Evolutionary conservation across 805 yeast genomes (phyloP), one percentile per base, ranked within the genome.

Genomic region (Candida cerambycidarum): DNA sequence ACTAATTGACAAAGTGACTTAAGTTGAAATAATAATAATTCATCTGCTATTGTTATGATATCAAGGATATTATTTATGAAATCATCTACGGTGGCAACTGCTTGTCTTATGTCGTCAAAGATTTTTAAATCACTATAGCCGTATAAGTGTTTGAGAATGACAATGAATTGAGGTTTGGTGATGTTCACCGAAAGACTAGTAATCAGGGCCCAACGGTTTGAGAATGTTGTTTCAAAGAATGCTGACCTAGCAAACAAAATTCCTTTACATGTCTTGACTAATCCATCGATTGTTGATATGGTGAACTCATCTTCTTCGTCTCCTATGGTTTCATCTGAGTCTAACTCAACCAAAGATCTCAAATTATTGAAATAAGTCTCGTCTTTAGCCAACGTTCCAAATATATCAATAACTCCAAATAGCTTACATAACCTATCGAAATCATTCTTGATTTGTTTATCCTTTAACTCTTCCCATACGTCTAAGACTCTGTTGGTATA

Each of bases 1-100:
- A 73, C 73, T 28, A 78, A 57, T 54, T 89, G 89, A 39, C 88
- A 76, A 27, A 79, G 61, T 32, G 77, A 74, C 45, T 81, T 81
- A 33, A 88, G 65, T 11, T 76, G 80, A 24, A 74, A 70, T 23
- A 87, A 53, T 50, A 85, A 58, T 7, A 89, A 58, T 51, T 82
- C 83, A 55, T 87, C 90, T 3, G 85, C 63, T 3, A 79, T 58
- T 40, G 76, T 80, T 42, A 86, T 67, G 25, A 85, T 55, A 10
- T 80, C 86, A 17, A 89, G 63, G 3, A 80, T 63, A 31, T 68
- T 56, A 43, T 76, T 77, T 15, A 83, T 69, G 44, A 82, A 80
- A 1, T 73, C 73, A 24, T 67, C 69, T 1, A 55, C 45, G n/a
- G 48, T 53, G 1, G 47, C 45, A 17, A 48, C 50, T 13, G 32